Conservation (phyloP, 371 early-diverging fungal species). For the Cokeromyces recurvatus region DNA sequence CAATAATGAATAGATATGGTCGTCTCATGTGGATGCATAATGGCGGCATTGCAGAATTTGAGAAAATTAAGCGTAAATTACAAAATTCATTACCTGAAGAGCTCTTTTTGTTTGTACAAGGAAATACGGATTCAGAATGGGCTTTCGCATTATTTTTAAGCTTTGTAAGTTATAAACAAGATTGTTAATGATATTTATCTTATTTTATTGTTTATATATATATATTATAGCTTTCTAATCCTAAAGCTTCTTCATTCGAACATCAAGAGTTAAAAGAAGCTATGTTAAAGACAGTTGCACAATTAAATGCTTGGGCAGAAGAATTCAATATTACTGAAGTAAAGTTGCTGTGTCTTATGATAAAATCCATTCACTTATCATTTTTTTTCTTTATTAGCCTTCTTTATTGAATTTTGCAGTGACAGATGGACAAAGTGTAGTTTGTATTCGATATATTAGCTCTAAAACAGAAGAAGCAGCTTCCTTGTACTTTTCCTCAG, state of each 20-base stretch:
- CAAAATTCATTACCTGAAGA: constrained; percentile 65
- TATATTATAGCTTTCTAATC: constrained; percentile 49
- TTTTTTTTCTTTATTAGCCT: constrained; percentile 24
- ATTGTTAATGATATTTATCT: background rate
- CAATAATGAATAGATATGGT: constrained; percentile 45
- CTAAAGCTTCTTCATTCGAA: constrained; percentile 44
- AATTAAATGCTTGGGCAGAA: constrained; percentile 66
- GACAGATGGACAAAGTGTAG: constrained; percentile 75
- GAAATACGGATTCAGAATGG: constrained; percentile 85
- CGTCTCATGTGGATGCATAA: constrained; percentile 90
- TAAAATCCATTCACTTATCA: background rate
- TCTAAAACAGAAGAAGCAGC: constrained; percentile 67
- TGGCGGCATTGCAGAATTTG: constrained; percentile 71
- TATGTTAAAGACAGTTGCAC: constrained; percentile 70
- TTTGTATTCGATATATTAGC: constrained; percentile 78
- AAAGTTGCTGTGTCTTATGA: background rate
- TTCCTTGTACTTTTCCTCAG: constrained; percentile 79
- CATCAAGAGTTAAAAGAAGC: constrained; percentile 62
- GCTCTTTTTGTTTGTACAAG: constrained; percentile 67
- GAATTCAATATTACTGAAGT: constrained; percentile 54
- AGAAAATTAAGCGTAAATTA: constrained; percentile 72
- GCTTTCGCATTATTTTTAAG: constrained; percentile 85
- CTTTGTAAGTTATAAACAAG: constrained; percentile 36
- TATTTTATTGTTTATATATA: no score
- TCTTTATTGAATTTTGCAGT: constrained; percentile 87